Percentiles rank a stretch among this genome's conserved stretches.
Conservation (phyloP, 176 grass and related monocot species). For the Bonia amplexicaulis region DNA sequence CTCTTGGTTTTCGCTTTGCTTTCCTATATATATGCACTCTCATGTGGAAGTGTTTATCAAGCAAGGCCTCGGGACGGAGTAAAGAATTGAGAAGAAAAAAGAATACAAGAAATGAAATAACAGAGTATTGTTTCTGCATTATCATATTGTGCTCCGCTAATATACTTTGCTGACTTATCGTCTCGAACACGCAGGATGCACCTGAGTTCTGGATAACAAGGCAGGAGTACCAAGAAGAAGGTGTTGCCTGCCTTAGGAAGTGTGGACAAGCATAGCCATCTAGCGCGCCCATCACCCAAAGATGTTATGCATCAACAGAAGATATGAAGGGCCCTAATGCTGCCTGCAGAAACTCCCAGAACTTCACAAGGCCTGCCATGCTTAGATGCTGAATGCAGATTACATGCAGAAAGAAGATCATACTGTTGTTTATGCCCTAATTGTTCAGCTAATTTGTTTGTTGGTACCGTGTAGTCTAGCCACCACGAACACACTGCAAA, state of each 20-base stretch:
- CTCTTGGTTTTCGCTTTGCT: background rate
- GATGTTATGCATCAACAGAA: background rate
- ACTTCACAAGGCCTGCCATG: background rate
- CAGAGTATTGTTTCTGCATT: background rate
- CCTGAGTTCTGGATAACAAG: constrained; percentile 95
- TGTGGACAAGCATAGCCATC: constrained; percentile 62
- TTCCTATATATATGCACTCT: background rate
- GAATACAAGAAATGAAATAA: background rate
- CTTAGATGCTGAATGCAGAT: background rate
- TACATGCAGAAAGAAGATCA: background rate
- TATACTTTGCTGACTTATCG: background rate
- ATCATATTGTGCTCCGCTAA: background rate
- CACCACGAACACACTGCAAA: background rate
- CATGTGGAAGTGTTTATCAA: background rate
- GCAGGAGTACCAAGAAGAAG: constrained; percentile 92
- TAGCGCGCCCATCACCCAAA: background rate
- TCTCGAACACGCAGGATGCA: constrained; percentile 48
- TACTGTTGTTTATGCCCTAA: background rate
- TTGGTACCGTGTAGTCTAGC: background rate
- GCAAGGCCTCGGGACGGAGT: background rate
- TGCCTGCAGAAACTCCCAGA: background rate
- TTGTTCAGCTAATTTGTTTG: background rate
- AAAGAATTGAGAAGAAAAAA: constrained; percentile 3
- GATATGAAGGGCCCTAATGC: background rate
- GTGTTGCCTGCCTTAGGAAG: constrained; percentile 67